Evolutionary conservation across 345 rosid species (phyloP), one percentile per base, ranked within the genome.

Genomic region (Eucalyptus leucophloia): DNA sequence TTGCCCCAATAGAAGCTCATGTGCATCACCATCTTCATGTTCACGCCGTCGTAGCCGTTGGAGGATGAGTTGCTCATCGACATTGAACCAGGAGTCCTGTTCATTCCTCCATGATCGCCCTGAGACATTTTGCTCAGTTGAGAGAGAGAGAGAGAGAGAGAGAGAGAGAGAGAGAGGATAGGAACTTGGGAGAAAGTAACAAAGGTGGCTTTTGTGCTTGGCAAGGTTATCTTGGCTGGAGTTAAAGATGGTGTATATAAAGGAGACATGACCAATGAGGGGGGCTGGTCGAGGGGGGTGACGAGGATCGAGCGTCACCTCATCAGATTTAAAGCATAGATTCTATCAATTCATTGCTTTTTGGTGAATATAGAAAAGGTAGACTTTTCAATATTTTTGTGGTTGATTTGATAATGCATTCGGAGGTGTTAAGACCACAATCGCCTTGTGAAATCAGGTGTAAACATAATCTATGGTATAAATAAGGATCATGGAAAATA

Each of bases 1-100:
- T 89, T 91, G 23, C 94, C 95, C 95, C 93, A 93, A 88, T 90
- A 93, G 90, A 93, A 91, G 89, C 90, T 91, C 92, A 49, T 91
- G 87, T 88, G 92, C 93, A 90, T 89, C 93, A 34, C 62, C 92
- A n/a, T 89, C 91, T 88, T 91, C 42, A 51, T 45, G 89, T n/a
- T 77, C 86, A 49, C 16, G 53, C 47, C 45, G 54, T 10, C 49
- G 21, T 50, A 45, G 54, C 40, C 19, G 49, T 21, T 34, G 24
- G 81, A 69, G 81, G 81, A 69, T 69, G 81, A 69, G 81, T 69
- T 69, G 30, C 10, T 18, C 49, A 47, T 47, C 3, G 37, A 3
- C 15, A 60, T 40, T 40, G 81, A 32, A 45, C n/a, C 4, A 9
- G 83, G 50, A 42, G 86, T n/a, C 89, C 34, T 69, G 86, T 24